Conservation (phyloP, 352 stramenopile species). For the Globisporangium nunn region DNA sequence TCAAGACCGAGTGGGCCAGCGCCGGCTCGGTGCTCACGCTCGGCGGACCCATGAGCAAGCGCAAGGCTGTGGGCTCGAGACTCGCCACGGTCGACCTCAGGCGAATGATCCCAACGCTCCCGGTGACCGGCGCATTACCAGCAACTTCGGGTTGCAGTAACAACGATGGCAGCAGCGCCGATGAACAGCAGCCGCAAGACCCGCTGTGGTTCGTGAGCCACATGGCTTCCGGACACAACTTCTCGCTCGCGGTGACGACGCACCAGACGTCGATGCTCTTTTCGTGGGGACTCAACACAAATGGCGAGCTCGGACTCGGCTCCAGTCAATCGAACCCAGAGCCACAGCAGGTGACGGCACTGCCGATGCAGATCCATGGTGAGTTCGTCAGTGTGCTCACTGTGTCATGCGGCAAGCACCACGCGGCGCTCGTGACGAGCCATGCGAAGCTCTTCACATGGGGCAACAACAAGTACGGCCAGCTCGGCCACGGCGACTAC, state of each 20-base stretch:
- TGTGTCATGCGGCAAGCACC: constrained; percentile 68
- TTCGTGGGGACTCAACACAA: constrained; percentile 46
- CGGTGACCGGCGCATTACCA: not conserved
- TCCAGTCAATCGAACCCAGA: constrained; percentile 19
- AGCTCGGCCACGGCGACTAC: constrained; percentile 59
- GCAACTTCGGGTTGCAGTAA: not conserved
- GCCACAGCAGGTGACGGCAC: constrained; percentile 25
- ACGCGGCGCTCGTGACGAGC: constrained; percentile 52
- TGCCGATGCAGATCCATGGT: constrained; percentile 26
- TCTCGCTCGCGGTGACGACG: constrained; percentile 44
- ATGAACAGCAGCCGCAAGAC: constrained; percentile 1
- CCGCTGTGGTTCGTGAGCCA: constrained; percentile 41
- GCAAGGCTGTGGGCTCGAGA: constrained; percentile 24
- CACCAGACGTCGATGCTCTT: constrained; percentile 36
- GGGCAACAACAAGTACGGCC: constrained; percentile 68
- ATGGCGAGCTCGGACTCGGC: constrained; percentile 54
- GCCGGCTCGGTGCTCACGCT: constrained; percentile 37
- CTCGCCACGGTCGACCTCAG: constrained; percentile 28
- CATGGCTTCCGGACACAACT: constrained; percentile 49
- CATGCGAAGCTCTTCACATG: constrained; percentile 64
- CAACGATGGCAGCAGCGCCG: not conserved
- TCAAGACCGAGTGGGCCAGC: constrained; percentile 33
- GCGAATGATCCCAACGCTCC: constrained; percentile 6
- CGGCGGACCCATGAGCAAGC: constrained; percentile 34
- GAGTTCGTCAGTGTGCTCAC: constrained; percentile 35